Base-by-base conservation (phyloP, 768 basidiomycete species). In the Tulasnella sp. region DNA sequence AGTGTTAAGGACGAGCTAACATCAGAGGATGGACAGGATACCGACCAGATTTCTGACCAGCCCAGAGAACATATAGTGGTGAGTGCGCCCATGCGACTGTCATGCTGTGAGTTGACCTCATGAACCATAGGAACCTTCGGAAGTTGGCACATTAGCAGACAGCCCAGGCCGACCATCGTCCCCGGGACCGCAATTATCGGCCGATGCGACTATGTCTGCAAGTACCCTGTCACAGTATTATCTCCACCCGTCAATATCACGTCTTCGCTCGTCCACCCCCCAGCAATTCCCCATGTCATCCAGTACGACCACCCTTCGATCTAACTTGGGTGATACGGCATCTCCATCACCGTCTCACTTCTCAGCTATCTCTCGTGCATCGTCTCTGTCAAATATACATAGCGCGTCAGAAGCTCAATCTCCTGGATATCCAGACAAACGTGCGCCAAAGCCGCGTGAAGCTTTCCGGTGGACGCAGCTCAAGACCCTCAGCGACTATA, bases 401-500 rank as follows among this genome's bases (percentile, higher is more conserved):
- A 65, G 66, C 34, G 59, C 57, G 35, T 67, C 69, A 34, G 64
- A 65, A 53, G 52, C 58, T 54, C 67, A 64, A 31, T 23, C 23
- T n/a, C 37, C 49, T 7, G 49, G 36, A 21, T 19, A 40, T 17
- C 17, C 36, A 62, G 65, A 17, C 59, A 66, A 19, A 49, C 48
- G 6, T 62, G 67, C 55, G 17, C 29, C 37, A 8, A 53, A 40
- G 29, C 70, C 69, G 36, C 75, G 76, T 8, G 79, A 85, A 31
- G 81, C 83, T 12, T 86, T 92, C 68, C 76, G 75, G 57, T 93
- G 89, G 88, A 79, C 84, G 1, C 74, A 75, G 31, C 70, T 93
- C 48, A 78, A 77, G 19, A 71, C 71, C 32, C 76, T 86, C 8
- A 75, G 75, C 0, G 71, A 78, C 25, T 76, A 80, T 3, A 65